Conservation (phyloP, 192 early-diverging fungal species). For the Mortierella hygrophila region DNA sequence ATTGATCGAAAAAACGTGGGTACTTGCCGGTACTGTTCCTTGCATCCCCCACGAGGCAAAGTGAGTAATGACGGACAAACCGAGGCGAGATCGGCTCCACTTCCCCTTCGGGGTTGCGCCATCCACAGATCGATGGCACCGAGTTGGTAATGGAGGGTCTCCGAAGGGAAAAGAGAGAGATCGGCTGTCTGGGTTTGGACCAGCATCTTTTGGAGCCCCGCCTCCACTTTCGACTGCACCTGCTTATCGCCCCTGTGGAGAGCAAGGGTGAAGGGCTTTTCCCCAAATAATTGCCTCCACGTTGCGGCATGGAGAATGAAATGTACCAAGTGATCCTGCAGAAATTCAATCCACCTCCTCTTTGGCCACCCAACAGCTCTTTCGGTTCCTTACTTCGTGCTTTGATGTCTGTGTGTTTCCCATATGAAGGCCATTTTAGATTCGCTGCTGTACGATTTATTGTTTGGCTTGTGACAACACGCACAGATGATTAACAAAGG, state of each 20-base stretch:
- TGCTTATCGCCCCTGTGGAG: conserved; percentile 1
- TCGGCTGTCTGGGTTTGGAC: background rate
- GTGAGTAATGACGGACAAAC: background rate
- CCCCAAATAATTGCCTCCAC: background rate
- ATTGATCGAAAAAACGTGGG: background rate
- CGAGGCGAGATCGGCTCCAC: background rate
- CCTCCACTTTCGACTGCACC: background rate
- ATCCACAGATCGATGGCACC: background rate
- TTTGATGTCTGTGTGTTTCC: background rate
- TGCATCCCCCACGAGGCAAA: background rate
- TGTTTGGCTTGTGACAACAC: conserved; percentile 4
- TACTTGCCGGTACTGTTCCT: background rate
- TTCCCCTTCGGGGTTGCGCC: background rate
- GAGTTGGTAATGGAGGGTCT: background rate
- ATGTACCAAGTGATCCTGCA: background rate
- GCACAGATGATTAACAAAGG: background rate
- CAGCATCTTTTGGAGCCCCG: background rate
- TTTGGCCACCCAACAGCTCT: background rate
- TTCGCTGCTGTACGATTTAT: background rate
- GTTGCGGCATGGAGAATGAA: background rate
- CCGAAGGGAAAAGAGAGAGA: background rate
- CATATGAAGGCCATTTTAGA: background rate
- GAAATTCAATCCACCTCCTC: background rate
- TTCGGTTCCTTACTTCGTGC: background rate
- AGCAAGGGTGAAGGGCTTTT: background rate